Conservation (phyloP, 805 yeast species). For the Candida xyloterini region DNA sequence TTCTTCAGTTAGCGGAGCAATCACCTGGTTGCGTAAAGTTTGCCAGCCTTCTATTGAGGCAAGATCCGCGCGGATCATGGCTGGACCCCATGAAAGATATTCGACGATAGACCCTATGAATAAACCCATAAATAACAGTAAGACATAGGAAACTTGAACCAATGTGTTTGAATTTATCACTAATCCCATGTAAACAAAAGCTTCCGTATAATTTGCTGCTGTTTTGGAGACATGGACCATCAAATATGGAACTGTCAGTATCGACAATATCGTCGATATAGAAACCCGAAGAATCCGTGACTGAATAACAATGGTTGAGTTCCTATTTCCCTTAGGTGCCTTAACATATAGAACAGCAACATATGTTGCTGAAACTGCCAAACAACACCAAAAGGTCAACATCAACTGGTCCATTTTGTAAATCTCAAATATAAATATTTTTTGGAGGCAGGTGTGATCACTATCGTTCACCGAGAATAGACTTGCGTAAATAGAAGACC, state of each 20-base stretch:
- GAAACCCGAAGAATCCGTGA: constrained; percentile 40
- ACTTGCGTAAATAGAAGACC: constrained; percentile 62
- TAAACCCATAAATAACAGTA: constrained; percentile 37
- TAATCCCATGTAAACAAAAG: constrained; percentile 19
- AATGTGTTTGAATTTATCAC: constrained; percentile 9
- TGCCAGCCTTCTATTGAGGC: constrained; percentile 20
- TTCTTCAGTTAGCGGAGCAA: constrained; percentile 82
- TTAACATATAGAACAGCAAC: constrained; percentile 41
- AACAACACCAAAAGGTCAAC: constrained; percentile 26
- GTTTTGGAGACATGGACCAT: constrained; percentile 21
- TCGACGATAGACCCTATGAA: constrained; percentile 49
- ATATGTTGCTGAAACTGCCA: constrained; percentile 42
- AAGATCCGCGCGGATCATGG: constrained; percentile 3
- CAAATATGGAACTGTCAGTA: constrained; percentile 33
- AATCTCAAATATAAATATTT: not conserved
- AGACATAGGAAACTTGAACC: constrained; percentile 18
- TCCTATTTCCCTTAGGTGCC: constrained; percentile 31
- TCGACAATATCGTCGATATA: constrained; percentile 30
- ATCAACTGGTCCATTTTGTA: not conserved
- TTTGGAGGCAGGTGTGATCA: constrained; percentile 8
- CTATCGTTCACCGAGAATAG: constrained; percentile 21
- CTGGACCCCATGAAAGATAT: constrained; percentile 26
- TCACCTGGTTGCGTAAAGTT: constrained; percentile 53
- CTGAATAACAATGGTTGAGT: constrained; percentile 42
- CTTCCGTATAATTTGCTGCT: constrained; percentile 9